These are phyloP conservation scores for Diplotaxis tenuifolia DNA, from an alignment of 345 rosid species.

Conservation along the genomic window DNA sequence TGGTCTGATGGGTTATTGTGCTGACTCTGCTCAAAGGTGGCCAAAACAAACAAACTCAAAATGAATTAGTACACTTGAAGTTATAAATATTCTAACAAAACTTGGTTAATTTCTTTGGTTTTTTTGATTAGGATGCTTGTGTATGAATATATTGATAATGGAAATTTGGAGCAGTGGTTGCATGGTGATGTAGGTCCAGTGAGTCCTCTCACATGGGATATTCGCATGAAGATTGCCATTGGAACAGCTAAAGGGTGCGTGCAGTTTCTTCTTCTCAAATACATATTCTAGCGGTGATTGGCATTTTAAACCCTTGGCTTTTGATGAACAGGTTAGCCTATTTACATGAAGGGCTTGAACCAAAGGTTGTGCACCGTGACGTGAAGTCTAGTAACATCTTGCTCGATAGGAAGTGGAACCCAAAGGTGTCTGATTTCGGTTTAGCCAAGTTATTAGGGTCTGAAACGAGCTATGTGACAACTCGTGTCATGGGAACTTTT, in stretches of 20 bases:
- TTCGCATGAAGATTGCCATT: constrained; percentile 84
- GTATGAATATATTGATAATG: constrained; percentile 86
- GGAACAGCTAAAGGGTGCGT: constrained; percentile 97
- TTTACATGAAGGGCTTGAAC: constrained; percentile 94
- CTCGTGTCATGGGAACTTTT: constrained; percentile 97
- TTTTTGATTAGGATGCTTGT: constrained; percentile 74
- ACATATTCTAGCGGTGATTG: background rate
- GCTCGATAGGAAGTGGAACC: constrained; percentile 74
- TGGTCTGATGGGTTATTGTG: constrained; percentile 88
- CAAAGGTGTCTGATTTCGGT: constrained; percentile 92
- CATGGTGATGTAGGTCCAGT: constrained; percentile 89
- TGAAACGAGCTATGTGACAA: constrained; percentile 83
- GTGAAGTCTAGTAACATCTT: constrained; percentile 93
- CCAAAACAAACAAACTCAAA: background rate
- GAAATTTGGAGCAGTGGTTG: constrained; percentile 96
- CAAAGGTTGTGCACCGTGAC: constrained; percentile 94
- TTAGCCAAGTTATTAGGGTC: constrained; percentile 87
- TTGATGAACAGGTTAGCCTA: constrained; percentile 67
- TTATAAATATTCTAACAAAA: background rate
- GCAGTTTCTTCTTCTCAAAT: background rate
- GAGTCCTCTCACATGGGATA: constrained; percentile 90
- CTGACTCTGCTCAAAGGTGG: constrained; percentile 80
- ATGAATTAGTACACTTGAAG: constrained; percentile 4
- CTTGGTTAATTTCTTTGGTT: background rate
- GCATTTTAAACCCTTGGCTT: background rate